These are phyloP conservation scores for Penicillium sp. DNA, from an alignment of 2,329 filamentous ascomycete species.

Conservation along the genomic window DNA sequence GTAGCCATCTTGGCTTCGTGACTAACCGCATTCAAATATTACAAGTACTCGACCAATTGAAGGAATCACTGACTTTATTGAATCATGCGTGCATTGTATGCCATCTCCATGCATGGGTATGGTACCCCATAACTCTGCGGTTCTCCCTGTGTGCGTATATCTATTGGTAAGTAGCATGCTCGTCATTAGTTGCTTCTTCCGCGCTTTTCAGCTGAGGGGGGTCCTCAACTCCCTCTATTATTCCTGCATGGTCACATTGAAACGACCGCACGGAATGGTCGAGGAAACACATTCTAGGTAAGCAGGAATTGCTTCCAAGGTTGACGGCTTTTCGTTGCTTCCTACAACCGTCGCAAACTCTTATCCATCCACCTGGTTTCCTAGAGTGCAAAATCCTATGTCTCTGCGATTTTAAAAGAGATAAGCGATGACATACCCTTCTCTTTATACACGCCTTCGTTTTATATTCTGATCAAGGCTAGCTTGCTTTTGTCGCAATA, in stretches of 20 bases:
- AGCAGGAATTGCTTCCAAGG: no score
- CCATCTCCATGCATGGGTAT: not conserved
- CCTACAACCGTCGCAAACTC: no score
- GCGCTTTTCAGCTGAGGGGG: not conserved
- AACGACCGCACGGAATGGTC: no score
- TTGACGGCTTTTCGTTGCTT: no score
- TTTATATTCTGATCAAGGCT: no score
- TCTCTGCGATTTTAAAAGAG: no score
- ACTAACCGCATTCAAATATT: not conserved
- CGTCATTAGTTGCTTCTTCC: not conserved
- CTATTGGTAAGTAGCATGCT: not conserved
- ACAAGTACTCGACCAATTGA: not conserved
- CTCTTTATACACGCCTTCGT: no score
- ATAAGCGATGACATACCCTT: no score
- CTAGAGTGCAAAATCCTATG: no score
- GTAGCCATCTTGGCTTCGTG: not conserved
- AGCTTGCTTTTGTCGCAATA: not conserved
- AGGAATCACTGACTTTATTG: not conserved
- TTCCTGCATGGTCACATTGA: not conserved
- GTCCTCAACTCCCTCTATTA: not conserved
- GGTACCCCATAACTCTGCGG: no score
- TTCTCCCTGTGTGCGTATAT: not conserved
- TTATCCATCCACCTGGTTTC: no score
- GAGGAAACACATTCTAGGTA: no score
- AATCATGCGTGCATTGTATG: not conserved